These are phyloP conservation scores for Alloteropsis semialata DNA, from an alignment of 176 grass and related monocot species.

Conservation along the genomic window DNA sequence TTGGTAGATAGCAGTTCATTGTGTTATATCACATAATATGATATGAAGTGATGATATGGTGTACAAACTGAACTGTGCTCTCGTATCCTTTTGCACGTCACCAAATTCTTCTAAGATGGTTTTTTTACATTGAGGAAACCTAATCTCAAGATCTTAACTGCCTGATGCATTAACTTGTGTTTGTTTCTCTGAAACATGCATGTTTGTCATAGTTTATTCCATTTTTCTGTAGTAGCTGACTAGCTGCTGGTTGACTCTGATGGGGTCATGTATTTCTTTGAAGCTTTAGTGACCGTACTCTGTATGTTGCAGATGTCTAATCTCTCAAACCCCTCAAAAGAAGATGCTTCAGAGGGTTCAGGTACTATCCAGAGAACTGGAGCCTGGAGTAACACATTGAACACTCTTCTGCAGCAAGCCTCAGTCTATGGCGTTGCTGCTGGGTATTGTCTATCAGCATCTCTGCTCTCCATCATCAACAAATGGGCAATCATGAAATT, in stretches of 20 bases:
- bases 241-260: background rate
- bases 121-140: background rate
- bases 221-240: background rate
- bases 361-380: conserved; percentile 38
- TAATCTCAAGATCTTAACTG: background rate
- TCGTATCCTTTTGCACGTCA: background rate
- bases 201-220: background rate
- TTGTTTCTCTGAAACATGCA: background rate
- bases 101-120: background rate
- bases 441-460: conserved; percentile 79
- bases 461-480: conserved; percentile 79
- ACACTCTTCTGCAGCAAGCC: conserved; percentile 48
- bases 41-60: background rate
- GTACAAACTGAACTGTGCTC: background rate
- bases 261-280: background rate
- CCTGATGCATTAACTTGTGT: background rate
- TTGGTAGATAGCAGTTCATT: background rate
- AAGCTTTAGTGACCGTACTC: conserved; percentile 15
- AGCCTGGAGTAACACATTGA: conserved; percentile 39
- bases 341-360: conserved; percentile 39
- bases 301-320: conserved; percentile 52
- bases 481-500: conserved; percentile 93
- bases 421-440: conserved; percentile 79
- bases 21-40: background rate
- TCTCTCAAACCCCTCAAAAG: conserved; percentile 28